Evolutionary conservation across 805 yeast species (phyloP).

Genomic region (Nakazawaea wickerhamii): DNA sequence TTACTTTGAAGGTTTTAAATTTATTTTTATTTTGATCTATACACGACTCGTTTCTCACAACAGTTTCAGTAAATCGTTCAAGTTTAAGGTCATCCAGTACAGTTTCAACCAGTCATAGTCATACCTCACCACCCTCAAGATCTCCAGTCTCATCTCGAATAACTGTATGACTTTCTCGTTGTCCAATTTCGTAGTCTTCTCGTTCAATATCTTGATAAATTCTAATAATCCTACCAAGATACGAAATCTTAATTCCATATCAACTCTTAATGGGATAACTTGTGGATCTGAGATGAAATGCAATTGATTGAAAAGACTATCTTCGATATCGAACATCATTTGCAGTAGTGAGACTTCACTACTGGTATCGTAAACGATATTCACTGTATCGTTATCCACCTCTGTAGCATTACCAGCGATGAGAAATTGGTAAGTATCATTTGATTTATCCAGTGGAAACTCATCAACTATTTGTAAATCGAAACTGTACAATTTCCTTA

Average conservation of each 20-base stretch:
- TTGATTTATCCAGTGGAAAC: background rate
- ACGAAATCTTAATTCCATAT: conserved; percentile 19
- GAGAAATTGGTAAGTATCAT: background rate
- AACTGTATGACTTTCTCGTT: background rate
- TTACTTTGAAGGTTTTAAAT: too few species aligned
- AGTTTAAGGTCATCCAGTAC: conserved; percentile 1
- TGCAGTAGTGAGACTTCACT: conserved; percentile 47
- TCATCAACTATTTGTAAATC: background rate
- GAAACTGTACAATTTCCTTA: background rate
- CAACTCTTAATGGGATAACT: conserved; percentile 50
- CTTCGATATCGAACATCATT: conserved; percentile 3
- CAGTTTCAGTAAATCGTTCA: background rate
- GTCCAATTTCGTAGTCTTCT: background rate
- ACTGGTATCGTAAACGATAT: background rate
- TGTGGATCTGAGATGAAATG: conserved; percentile 54
- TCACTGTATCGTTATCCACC: background rate
- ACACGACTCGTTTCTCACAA: too few species aligned
- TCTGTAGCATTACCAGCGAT: background rate
- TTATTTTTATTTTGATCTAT: too few species aligned
- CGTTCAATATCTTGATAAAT: background rate
- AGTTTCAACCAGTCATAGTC: conserved; percentile 8
- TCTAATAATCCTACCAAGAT: conserved; percentile 9
- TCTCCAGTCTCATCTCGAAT: conserved; percentile 3
- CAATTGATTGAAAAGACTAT: conserved; percentile 45
- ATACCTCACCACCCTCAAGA: background rate